These are phyloP conservation scores for Xylariaceae sp. DNA, from an alignment of 2,329 filamentous ascomycete species.

Conservation along the genomic window DNA sequence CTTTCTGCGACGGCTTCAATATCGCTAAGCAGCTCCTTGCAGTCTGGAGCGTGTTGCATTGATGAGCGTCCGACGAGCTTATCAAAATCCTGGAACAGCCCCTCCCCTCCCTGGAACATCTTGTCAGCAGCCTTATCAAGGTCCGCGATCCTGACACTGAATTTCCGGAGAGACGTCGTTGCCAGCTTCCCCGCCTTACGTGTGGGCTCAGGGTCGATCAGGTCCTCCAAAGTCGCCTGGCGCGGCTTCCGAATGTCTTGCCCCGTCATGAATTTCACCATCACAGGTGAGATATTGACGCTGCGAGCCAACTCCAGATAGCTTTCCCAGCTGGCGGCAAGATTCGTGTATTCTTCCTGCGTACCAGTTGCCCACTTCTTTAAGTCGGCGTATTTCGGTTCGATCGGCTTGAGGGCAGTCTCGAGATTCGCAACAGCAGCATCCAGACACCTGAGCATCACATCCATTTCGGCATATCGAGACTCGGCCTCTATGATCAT, in stretches of 20 bases:
- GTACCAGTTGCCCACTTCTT: constrained; percentile 67
- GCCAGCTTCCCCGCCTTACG: constrained; percentile 67
- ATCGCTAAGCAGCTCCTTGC: constrained; percentile 70
- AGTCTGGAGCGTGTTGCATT: constrained; percentile 57
- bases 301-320: constrained; percentile 62
- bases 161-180: constrained; percentile 53
- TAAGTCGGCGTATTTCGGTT: constrained; percentile 67
- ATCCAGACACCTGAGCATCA: constrained; percentile 74
- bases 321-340: constrained; percentile 63
- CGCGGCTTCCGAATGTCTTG: constrained; percentile 40
- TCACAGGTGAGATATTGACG: constrained; percentile 61
- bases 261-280: constrained; percentile 63
- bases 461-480: constrained; percentile 67
- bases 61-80: constrained; percentile 52
- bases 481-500: constrained; percentile 61
- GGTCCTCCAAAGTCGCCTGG: constrained; percentile 64
- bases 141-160: constrained; percentile 56
- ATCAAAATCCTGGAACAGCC: constrained; percentile 60
- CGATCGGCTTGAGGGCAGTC: constrained; percentile 66
- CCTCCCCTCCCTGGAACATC: constrained; percentile 59
- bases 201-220: constrained; percentile 71
- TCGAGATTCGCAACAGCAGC: constrained; percentile 84
- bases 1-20: constrained; percentile 84
- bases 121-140: constrained; percentile 57
- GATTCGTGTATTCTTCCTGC: constrained; percentile 61